A percentile compares a stretch with the other conserved stretches of the same genome.
These are phyloP conservation scores for Amanita rubescens DNA, from an alignment of 768 basidiomycete species.

Conservation along the genomic window DNA sequence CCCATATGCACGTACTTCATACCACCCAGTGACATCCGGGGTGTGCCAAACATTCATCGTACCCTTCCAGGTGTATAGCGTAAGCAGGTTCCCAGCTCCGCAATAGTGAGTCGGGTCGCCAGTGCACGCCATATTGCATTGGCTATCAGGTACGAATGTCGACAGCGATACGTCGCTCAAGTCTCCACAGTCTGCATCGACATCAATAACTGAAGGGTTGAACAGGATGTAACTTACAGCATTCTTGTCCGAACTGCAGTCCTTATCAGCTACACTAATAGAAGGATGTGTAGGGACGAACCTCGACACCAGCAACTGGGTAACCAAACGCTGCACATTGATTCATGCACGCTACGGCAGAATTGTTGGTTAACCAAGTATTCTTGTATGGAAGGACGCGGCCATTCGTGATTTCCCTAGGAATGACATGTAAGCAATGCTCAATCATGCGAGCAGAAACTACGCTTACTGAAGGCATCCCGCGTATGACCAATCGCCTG, in stretches of 20 bases:
- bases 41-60: constrained; percentile 55
- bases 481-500: constrained; percentile 55
- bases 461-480: constrained; percentile 56
- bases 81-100: constrained; percentile 48
- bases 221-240: constrained; percentile 45
- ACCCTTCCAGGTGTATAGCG: constrained; percentile 48
- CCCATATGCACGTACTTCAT: constrained; percentile 43
- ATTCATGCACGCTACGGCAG: constrained; percentile 54
- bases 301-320: constrained; percentile 60
- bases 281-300: constrained; percentile 12
- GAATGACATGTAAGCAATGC: not conserved
- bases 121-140: constrained; percentile 50
- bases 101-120: constrained; percentile 67
- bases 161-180: constrained; percentile 40
- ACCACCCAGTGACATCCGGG: constrained; percentile 56
- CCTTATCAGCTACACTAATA: not conserved
- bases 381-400: constrained; percentile 57
- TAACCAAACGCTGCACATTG: constrained; percentile 70
- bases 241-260: constrained; percentile 49
- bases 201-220: not conserved
- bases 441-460: not conserved
- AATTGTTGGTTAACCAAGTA: constrained; percentile 53
- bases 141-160: constrained; percentile 31
- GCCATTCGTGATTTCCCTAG: constrained; percentile 39
- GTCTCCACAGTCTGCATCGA: constrained; percentile 60